Evolutionary conservation across 148 eudicot genomes (phyloP).

Genomic region (Chenopodium formosanum): DNA sequence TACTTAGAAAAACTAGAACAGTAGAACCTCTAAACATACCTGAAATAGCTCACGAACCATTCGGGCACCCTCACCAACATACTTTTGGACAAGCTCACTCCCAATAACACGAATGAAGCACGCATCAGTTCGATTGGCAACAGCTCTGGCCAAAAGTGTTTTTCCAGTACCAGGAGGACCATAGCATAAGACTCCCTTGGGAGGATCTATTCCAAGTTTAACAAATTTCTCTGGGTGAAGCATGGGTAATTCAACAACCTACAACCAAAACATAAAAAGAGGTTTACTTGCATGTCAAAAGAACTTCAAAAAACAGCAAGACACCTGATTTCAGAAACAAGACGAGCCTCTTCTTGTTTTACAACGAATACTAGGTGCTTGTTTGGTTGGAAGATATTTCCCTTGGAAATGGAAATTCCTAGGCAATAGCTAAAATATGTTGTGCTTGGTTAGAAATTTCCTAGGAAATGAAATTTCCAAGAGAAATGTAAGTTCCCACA

Average conservation of each 20-base stretch:
- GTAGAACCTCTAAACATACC: constrained; percentile 30
- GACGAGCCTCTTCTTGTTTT: no score
- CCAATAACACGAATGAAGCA: constrained; percentile 99
- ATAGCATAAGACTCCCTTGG: constrained; percentile 97
- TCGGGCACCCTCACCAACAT: constrained; percentile 98
- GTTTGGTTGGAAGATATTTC: no score
- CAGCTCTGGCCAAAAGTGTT: constrained; percentile 93
- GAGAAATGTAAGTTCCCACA: no score
- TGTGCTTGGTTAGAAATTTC: no score
- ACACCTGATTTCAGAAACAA: neutral
- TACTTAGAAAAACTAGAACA: neutral
- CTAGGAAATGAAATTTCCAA: no score
- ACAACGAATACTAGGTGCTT: neutral
- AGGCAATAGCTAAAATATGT: no score
- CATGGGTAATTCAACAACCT: constrained; percentile 99
- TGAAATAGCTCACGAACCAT: constrained; percentile 99
- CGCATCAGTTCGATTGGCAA: constrained; percentile 97
- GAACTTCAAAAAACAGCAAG: neutral
- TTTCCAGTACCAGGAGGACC: constrained; percentile 99
- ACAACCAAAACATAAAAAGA: constrained; percentile 10
- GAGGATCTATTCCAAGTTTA: constrained; percentile 98
- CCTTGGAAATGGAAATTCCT: no score
- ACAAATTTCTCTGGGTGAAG: constrained; percentile 99
- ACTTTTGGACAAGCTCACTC: constrained; percentile 95
- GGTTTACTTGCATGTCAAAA: neutral